A percentile compares a stretch with the other conserved stretches of the same genome.
Evolutionary conservation across 2,329 filamentous ascomycete species (phyloP).

Genomic region (Apiospora malaysiana): DNA sequence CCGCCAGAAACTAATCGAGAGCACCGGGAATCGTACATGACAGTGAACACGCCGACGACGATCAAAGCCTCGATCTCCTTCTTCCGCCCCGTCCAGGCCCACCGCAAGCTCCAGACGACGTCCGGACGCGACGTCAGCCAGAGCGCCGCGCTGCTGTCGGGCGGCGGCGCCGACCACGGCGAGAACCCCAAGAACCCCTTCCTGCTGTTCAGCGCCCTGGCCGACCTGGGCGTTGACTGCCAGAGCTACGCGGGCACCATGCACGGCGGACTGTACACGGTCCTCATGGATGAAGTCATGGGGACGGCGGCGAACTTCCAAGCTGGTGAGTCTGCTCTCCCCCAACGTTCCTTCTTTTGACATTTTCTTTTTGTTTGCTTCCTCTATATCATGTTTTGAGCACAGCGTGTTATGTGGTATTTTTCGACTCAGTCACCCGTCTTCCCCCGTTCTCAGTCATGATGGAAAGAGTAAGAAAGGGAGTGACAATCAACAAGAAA

Average conservation of each 20-base stretch:
- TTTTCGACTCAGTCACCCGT: too few relatives aligned
- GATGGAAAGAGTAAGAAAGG: too few relatives aligned
- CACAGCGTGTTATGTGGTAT: not conserved
- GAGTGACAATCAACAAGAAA: too few relatives aligned
- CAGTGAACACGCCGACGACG: constrained; percentile 34
- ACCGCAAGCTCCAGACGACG: not conserved
- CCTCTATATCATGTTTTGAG: not conserved
- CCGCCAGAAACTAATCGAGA: too few relatives aligned
- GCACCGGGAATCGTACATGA: too few relatives aligned
- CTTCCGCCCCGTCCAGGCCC: constrained; percentile 22
- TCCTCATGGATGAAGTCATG: constrained; percentile 41
- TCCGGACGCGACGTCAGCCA: constrained; percentile 22
- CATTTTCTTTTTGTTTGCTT: not conserved
- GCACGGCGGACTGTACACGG: constrained; percentile 37
- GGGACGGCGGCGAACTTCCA: constrained; percentile 38
- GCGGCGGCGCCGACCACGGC: constrained; percentile 29
- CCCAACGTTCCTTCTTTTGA: too few relatives aligned
- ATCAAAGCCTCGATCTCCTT: constrained; percentile 36
- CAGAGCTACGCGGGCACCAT: constrained; percentile 35
- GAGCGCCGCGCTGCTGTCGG: constrained; percentile 25
- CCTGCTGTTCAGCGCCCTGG: constrained; percentile 34
- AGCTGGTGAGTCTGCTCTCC: constrained; percentile 32
- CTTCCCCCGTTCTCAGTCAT: too few relatives aligned
- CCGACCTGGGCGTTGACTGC: constrained; percentile 33
- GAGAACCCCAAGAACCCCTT: constrained; percentile 36